Percentiles rank a stretch among this genome's conserved stretches.
These are phyloP conservation scores for Atractiella rhizophila DNA, from an alignment of 768 basidiomycete species.

Conservation along the genomic window DNA sequence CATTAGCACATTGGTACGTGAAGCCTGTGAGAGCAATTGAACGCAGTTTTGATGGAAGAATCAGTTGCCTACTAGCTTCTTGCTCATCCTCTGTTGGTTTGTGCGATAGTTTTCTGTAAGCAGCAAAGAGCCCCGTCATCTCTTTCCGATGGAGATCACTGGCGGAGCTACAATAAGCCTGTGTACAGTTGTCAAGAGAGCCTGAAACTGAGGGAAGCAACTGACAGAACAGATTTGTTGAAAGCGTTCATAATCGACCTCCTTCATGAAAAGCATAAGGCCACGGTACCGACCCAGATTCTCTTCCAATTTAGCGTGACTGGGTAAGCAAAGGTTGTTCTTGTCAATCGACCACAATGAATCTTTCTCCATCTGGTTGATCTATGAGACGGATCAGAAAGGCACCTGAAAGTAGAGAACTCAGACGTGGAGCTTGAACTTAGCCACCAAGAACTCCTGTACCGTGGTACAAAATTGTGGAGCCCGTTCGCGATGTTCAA, in stretches of 20 bases:
- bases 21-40: too few relatives aligned
- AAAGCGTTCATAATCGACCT: constrained; percentile 79
- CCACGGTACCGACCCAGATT: constrained; percentile 74
- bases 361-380: constrained; percentile 41
- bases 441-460: constrained; percentile 65
- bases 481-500: constrained; percentile 74
- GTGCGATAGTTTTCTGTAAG: constrained; percentile 36
- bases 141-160: constrained; percentile 61
- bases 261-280: constrained; percentile 71
- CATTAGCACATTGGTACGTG: too few relatives aligned
- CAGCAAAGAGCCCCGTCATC: constrained; percentile 43
- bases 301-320: constrained; percentile 47
- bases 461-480: constrained; percentile 78
- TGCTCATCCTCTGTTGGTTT: constrained; percentile 44
- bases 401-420: too few relatives aligned
- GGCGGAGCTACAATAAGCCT: constrained; percentile 75
- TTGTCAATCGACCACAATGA: background rate
- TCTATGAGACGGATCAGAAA: constrained; percentile 24
- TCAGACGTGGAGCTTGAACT: constrained; percentile 63
- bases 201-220: constrained; percentile 6
- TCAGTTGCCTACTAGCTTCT: constrained; percentile 34
- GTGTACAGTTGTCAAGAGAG: background rate
- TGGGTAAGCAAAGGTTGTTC: constrained; percentile 19
- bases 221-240: constrained; percentile 69
- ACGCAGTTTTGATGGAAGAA: too few relatives aligned